These are phyloP conservation scores for Sporisorium sorghi DNA, from an alignment of 1,284 basidiomycete species.

Conservation along the genomic window DNA sequence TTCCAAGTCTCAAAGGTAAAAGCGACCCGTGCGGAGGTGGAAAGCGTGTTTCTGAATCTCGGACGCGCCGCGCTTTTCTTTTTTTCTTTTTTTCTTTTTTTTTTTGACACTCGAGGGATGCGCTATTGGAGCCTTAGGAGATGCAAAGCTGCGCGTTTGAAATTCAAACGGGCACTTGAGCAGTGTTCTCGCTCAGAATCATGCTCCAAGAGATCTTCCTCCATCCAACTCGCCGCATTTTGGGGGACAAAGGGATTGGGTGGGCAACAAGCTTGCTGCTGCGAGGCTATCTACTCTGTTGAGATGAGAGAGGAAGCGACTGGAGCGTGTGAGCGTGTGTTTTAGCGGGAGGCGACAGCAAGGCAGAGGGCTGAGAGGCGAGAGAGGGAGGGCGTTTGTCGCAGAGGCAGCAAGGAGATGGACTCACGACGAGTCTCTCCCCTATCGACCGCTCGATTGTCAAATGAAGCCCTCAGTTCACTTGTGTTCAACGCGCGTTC, in stretches of 20 bases:
- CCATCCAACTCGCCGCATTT: neutral
- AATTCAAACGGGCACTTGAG: constrained; percentile 9
- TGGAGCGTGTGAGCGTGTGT: neutral
- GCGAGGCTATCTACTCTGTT: neutral
- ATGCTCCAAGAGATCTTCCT: neutral
- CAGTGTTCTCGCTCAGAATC: constrained; percentile 5
- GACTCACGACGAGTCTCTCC: too few relatives aligned
- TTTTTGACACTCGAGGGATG: constrained; percentile 56
- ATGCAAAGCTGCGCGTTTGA: constrained; percentile 23
- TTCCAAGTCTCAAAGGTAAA: neutral
- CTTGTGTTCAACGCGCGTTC: too few relatives aligned
- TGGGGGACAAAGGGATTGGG: neutral
- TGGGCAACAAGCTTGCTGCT: neutral
- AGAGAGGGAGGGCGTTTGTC: neutral
- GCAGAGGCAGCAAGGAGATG: too few relatives aligned
- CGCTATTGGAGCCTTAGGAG: constrained; percentile 48
- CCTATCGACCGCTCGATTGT: neutral
- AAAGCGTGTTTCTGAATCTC: constrained; percentile 4
- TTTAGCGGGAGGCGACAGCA: too few relatives aligned
- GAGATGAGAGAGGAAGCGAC: neutral
- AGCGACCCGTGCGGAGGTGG: neutral
- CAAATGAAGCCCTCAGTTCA: too few relatives aligned
- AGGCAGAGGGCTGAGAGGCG: neutral
- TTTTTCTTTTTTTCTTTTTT: too few relatives aligned
- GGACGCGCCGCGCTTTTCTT: constrained; percentile 10